phyloP scores from a whole-genome alignment of 1,139 yeast genomes.

The Sugiyamaella sp. region DNA sequence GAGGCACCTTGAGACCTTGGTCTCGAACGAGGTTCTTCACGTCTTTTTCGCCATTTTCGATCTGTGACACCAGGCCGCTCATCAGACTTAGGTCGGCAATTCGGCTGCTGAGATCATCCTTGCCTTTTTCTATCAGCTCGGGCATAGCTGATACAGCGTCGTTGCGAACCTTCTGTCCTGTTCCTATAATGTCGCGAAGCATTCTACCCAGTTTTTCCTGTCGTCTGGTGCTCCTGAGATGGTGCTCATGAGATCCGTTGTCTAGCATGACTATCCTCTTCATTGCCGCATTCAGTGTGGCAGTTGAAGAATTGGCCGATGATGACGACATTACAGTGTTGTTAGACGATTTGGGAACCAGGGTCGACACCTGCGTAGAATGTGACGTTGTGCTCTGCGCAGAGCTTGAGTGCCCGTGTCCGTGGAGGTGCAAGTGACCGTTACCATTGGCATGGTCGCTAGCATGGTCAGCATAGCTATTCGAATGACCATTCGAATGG shows the following conservation, averaged over 20 bases:
- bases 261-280: slow-evolving; percentile 42
- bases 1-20: slow-evolving; percentile 30
- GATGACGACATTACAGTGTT: neutral
- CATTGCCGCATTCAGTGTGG: neutral
- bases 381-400: neutral
- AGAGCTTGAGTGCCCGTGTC: slow-evolving; percentile 2
- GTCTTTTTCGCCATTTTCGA: slow-evolving; percentile 44
- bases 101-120: slow-evolving; percentile 18
- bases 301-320: slow-evolving; percentile 2
- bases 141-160: slow-evolving; percentile 89
- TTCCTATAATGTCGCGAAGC: slow-evolving; percentile 72
- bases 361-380: neutral
- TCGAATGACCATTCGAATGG: neutral
- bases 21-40: slow-evolving; percentile 27
- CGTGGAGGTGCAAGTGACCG: neutral
- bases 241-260: slow-evolving; percentile 78
- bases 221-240: slow-evolving; percentile 72
- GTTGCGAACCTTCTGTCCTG: slow-evolving; percentile 72
- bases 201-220: slow-evolving; percentile 86
- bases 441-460: neutral
- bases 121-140: slow-evolving; percentile 49
- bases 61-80: slow-evolving; percentile 76
- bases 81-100: slow-evolving; percentile 64
- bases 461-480: neutral
- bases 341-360: slow-evolving; percentile 6